Evolutionary conservation across 1,284 basidiomycete species (phyloP), one percentile per base, ranked within the genome.

Genomic region (Volvariella volvacea): DNA sequence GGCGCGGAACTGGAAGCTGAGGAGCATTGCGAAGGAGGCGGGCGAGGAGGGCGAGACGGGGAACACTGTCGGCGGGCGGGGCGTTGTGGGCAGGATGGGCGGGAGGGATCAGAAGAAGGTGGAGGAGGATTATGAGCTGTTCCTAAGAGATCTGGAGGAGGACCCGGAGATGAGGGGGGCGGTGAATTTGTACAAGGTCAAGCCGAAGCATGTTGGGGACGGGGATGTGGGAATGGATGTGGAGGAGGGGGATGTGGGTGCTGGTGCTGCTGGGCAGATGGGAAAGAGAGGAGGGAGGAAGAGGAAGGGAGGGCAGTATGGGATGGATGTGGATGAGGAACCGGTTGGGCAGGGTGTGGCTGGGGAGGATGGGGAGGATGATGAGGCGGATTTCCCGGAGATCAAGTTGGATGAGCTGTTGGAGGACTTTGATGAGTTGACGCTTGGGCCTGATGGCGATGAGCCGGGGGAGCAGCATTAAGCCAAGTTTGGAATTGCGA

Each of bases 81-180:
- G 93, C 49, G 86, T 94, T 3, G 81, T 96, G 31, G 93, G 93
- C 1, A 72, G 92, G 42, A 76, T 88, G 70, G 93, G 93, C 32
- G 93, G 93, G 36, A 71, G 92, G 42, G 94, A 98, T 64, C 80
- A 87, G 66, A 88, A 80, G 70, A 93, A 93, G 70, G 91, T 98
- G 49, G 93, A 98, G 61, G 83, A 91, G 60, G 95, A 98, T 61
- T 99, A 98, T 63, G 95, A 98, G 69, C 56, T 92, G 50, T 99
- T 99, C 81, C 70, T 99, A 65, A 78, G 90, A 42, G 94, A 98
- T 57, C 66, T 99, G 46, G 95, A 98, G 66, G 95, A 99, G 65
- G 95, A 99, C 67, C 85, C 88, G 42, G 95, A 98, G 73, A 73
- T 98, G 74, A 80, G 95, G 42, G 75, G 78, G 14, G 82, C 81